A percentile compares a stretch with the other conserved stretches of the same genome.
phyloP scores from a whole-genome alignment of 2,329 filamentous ascomycete genomes.

The Venturiaceae sp. region DNA sequence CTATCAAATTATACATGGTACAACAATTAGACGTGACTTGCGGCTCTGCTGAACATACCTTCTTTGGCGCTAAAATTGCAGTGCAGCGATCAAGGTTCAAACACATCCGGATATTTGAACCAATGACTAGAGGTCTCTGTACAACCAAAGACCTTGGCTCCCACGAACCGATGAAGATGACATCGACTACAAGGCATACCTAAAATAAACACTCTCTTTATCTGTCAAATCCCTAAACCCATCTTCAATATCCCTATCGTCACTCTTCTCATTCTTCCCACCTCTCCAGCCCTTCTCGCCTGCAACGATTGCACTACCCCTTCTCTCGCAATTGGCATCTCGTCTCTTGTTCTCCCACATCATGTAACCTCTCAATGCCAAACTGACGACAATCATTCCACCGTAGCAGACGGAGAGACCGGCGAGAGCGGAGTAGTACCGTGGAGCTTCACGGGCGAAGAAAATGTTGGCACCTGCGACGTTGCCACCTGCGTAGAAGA shows the following conservation, averaged over 20 bases:
- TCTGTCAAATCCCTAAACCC: constrained; percentile 27
- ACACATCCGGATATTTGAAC: too few relatives aligned
- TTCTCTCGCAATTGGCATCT: not conserved
- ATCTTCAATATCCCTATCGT: constrained; percentile 21
- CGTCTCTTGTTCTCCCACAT: not conserved
- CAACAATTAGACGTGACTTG: too few relatives aligned
- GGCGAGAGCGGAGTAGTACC: not conserved
- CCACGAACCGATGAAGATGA: too few relatives aligned
- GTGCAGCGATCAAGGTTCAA: too few relatives aligned
- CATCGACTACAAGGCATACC: constrained; percentile 20
- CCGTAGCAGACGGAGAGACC: not conserved
- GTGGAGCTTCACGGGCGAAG: not conserved
- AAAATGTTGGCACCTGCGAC: constrained; percentile 3
- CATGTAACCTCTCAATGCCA: not conserved
- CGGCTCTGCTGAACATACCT: too few relatives aligned
- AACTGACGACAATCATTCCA: not conserved
- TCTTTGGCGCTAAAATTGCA: too few relatives aligned
- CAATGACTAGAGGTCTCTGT: too few relatives aligned
- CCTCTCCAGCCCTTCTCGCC: constrained; percentile 15
- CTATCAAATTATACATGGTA: too few relatives aligned
- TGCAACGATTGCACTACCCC: not conserved
- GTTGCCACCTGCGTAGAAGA: constrained; percentile 8
- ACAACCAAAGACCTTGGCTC: too few relatives aligned
- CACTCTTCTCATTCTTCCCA: constrained; percentile 11
- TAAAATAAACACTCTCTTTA: constrained; percentile 21